Evolutionary conservation across 192 early-diverging fungal species (phyloP), one percentile per base, ranked within the genome.

Genomic region (Bifiguratus adelaidae): DNA sequence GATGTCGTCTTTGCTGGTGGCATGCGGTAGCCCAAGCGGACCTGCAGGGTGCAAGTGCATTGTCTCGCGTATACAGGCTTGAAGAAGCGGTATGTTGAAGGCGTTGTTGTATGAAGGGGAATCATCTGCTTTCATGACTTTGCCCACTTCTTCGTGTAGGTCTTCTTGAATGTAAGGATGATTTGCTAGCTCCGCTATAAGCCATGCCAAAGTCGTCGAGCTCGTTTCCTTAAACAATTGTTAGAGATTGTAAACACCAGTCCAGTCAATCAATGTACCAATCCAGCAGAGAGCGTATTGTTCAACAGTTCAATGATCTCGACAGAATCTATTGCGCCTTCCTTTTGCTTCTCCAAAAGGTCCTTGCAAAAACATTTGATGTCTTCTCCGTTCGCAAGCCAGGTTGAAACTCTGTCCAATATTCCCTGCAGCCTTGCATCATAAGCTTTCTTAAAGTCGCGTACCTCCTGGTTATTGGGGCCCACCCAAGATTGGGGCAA

Each of bases 161-260:
- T 43, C 40, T 18, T 27, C 42, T 42, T 60, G 52, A 12, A 48
- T 30, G 1, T 54, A 51, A 3, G 53, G 52, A 24, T 55, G 43
- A 22, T 40, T 36, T 18, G 44, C 33, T 6, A 60, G 18, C 15
- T 35, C 12, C 18, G 44, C 57, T n/a, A 55, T 16, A 11, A 15
- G 19, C 57, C 57, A 60, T 18, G 15, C 27, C 1, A 60, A 32
- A 20, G 57, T 48, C 2, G 16, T 33, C 9, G 38, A 24, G 7
- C 28, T 51, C 23, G 49, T 51, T 28, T 15, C 49, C 49, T 7
- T 18, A 36, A 30, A 21, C 27, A 30, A 51, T 30, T 1, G 33
- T 15, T 32, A 41, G 38, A 41, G 25, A 36, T 51, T 42, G 2
- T 42, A 18, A 20, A 11, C 41, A 18, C 24, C 41, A 16, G 15